Base-by-base conservation (phyloP, 306 rosid genomes). In the Gleditsia sinensis region DNA sequence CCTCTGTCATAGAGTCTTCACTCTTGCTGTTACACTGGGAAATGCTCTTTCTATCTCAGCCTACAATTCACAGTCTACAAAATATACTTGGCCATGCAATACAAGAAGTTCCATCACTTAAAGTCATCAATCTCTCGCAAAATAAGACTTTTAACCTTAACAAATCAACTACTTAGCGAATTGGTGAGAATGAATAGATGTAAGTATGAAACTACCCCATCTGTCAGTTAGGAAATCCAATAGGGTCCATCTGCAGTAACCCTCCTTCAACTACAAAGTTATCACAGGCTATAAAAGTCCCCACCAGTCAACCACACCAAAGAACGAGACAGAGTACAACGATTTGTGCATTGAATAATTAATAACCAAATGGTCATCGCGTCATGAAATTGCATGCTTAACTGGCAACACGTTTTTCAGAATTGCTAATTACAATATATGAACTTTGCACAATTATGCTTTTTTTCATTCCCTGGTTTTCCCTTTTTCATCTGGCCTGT, bases 361-460 rank as follows among this genome's bases (percentile, higher is more conserved):
- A 76, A 37, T n/a, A 65, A 70, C 19, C 63, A 57, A 28, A 16
- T 5, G 21, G 20, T 57, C 63, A 28, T 16, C 17, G 12, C 24
- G 17, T 16, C 0, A 16, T 63, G 51, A 75, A 75, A 75, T 16
- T 70, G 69, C 74, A 81, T 30, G 66, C 42, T 56, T 30, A 51
- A 67, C 69, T n/a, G 14, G 13, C 30, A 81, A 72, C 40, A 58
- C 34, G 16, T 19, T 59, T 54, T 57, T 21, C 24, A 48, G 13
- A 65, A 54, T 63, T 42, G n/a, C 17, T 30, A 68, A 68, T 8
- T 46, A n/a, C n/a, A 23, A 54, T 4, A 49, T 55, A 27, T 4
- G 9, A 20, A 54, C 27, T 12, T 34, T 23, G 50, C 75, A 71
- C 6, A 67, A 62, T 56, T 81, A 57, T 70, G 46, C 80, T 62